These are phyloP conservation scores for Paradendryphiella salina DNA, from an alignment of 2,329 filamentous ascomycete genomes.

Conservation along the genomic window DNA sequence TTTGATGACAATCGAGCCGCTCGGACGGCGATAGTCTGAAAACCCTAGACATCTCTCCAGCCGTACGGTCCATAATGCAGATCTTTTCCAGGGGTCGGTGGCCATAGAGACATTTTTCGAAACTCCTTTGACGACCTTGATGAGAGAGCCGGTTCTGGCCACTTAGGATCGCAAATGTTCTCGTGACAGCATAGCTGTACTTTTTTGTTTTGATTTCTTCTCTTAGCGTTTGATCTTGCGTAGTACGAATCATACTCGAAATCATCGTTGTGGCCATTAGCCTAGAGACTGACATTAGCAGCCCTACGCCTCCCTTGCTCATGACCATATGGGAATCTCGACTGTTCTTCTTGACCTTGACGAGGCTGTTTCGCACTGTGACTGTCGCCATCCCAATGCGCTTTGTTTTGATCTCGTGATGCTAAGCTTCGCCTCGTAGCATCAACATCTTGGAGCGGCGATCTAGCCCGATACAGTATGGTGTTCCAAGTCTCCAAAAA, in stretches of 20 bases:
- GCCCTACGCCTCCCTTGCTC: neutral
- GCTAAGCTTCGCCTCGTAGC: slow-evolving; percentile 2
- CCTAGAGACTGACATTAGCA: neutral
- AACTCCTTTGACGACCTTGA: neutral
- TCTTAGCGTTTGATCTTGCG: neutral
- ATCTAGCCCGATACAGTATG: neutral
- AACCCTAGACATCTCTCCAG: neutral
- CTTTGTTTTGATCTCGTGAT: slow-evolving; percentile 6
- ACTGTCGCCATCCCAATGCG: neutral
- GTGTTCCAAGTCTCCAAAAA: neutral
- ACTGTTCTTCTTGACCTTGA: neutral
- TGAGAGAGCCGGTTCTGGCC: no score
- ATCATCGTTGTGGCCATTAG: neutral
- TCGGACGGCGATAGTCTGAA: neutral
- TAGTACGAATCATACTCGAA: neutral
- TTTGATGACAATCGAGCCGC: neutral
- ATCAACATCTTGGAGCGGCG: neutral
- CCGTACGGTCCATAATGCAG: neutral
- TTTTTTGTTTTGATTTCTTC: slow-evolving; percentile 2
- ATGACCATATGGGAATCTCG: neutral
- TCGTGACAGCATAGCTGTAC: neutral
- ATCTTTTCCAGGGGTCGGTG: neutral
- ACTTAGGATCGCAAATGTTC: neutral
- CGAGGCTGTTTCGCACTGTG: neutral
- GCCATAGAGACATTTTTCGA: neutral